Evolutionary conservation across 805 yeast species (phyloP).

Genomic region (Lipomyces sp.): DNA sequence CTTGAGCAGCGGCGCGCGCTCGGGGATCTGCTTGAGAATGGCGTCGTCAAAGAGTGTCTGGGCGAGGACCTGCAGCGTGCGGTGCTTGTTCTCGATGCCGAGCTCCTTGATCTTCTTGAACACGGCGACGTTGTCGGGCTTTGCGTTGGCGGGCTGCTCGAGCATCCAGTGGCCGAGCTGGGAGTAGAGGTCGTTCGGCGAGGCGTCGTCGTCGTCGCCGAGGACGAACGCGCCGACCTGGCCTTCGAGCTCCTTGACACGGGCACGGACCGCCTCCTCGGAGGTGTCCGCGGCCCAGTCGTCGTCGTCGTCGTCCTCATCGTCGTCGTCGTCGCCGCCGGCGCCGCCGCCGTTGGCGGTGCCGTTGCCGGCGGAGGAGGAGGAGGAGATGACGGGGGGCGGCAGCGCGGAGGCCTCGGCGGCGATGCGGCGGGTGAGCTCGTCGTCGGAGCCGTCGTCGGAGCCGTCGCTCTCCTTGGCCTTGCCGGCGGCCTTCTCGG

Average conservation of each 20-base stretch:
- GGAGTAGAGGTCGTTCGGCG: constrained; percentile 49
- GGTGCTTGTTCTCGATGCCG: constrained; percentile 65
- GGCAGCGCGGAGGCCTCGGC: constrained; percentile 76
- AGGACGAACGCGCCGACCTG: constrained; percentile 31
- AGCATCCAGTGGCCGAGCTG: constrained; percentile 89
- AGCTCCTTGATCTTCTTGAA: constrained; percentile 83
- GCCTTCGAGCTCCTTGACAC: constrained; percentile 81
- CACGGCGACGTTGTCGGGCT: constrained; percentile 84
- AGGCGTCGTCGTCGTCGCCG: constrained; percentile 38
- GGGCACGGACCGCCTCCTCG: constrained; percentile 88
- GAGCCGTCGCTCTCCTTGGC: constrained; percentile 45
- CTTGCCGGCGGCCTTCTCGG: constrained; percentile 63
- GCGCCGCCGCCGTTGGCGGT: constrained; percentile 34
- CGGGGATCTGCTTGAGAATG: constrained; percentile 65
- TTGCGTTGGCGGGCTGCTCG: constrained; percentile 48
- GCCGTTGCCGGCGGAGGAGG: too few relatives aligned
- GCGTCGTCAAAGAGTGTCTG: constrained; percentile 73
- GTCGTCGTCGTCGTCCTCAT: constrained; percentile 76
- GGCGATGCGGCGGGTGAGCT: constrained; percentile 70
- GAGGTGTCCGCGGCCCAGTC: constrained; percentile 98
- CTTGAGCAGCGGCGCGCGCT: constrained; percentile 77
- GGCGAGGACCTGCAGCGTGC: constrained; percentile 85
- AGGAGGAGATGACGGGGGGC: too few relatives aligned
- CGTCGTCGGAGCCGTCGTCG: constrained; percentile 56
- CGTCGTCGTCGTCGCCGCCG: constrained; percentile 55